These are phyloP conservation scores for Cochliopodium minus DNA, from an alignment of 208 protist genomes.

Conservation along the genomic window DNA sequence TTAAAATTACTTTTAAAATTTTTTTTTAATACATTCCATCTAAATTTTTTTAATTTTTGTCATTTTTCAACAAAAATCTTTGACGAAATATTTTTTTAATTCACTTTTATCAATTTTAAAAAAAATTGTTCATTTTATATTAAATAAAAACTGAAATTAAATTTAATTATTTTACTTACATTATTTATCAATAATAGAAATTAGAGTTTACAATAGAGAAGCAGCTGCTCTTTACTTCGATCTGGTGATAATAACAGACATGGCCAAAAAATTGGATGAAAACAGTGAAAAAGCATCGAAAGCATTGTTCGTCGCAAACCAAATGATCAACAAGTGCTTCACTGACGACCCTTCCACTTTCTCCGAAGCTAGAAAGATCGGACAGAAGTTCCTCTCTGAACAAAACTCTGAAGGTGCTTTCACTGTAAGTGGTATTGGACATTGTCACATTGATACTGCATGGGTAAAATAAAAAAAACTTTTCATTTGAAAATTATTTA, in stretches of 20 bases:
- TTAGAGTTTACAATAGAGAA: constrained; percentile 23
- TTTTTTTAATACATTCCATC: too few relatives aligned
- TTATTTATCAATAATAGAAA: constrained; percentile 13
- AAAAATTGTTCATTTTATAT: too few relatives aligned
- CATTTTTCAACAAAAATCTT: too few relatives aligned
- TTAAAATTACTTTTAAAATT: too few relatives aligned
- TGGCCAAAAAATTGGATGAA: constrained; percentile 16
- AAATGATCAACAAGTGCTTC: constrained; percentile 20
- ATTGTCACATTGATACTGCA: constrained; percentile 39
- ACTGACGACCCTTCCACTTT: constrained; percentile 14
- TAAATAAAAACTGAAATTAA: too few relatives aligned
- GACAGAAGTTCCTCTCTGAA: constrained; percentile 20
- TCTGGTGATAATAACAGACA: constrained; percentile 20
- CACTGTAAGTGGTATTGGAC: constrained; percentile 19
- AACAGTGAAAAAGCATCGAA: constrained; percentile 10
- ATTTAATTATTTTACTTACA: too few relatives aligned
- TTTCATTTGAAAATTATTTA: background rate
- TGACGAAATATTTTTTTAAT: too few relatives aligned
- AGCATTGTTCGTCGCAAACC: constrained; percentile 19
- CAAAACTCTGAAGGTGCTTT: constrained; percentile 18
- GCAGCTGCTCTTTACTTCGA: constrained; percentile 23
- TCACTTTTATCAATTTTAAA: too few relatives aligned
- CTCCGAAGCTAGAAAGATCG: background rate
- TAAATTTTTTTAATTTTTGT: too few relatives aligned
- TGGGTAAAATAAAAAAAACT: too few relatives aligned